Conservation (phyloP, 768 basidiomycete species). For the Russula foetens region DNA sequence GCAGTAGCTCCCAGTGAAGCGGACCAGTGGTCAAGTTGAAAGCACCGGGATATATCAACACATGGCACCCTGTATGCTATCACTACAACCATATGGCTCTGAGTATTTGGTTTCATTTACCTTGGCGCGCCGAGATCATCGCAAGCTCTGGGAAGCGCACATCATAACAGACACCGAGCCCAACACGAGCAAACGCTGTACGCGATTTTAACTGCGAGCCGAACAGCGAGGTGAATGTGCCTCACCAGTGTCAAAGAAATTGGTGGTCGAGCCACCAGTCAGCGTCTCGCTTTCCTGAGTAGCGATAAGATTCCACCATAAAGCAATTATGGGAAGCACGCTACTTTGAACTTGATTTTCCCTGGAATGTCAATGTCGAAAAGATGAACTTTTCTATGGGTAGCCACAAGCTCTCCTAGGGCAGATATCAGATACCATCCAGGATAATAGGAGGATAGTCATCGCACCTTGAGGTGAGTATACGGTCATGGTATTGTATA, state of each 20-base stretch:
- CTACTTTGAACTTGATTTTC: constrained; percentile 81
- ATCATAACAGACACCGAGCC: constrained; percentile 95
- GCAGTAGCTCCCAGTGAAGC: constrained; percentile 91
- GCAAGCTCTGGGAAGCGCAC: constrained; percentile 91
- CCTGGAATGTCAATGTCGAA: constrained; percentile 98
- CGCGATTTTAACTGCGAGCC: neutral
- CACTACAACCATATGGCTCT: neutral
- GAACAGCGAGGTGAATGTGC: neutral
- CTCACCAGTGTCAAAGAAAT: constrained; percentile 78
- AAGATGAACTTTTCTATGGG: constrained; percentile 90
- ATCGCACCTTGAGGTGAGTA: constrained; percentile 68
- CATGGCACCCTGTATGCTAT: constrained; percentile 57
- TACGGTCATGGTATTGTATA: constrained; percentile 92
- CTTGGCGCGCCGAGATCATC: constrained; percentile 82
- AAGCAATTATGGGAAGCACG: neutral
- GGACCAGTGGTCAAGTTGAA: constrained; percentile 97
- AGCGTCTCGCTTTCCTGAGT: constrained; percentile 83
- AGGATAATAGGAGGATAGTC: neutral
- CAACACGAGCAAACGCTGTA: constrained; percentile 95
- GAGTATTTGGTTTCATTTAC: constrained; percentile 30
- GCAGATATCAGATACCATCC: constrained; percentile 4
- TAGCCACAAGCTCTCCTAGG: constrained; percentile 74
- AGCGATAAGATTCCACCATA: neutral
- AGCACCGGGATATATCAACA: constrained; percentile 87
- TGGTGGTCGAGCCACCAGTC: constrained; percentile 64